Evolutionary conservation across 2,329 filamentous ascomycete genomes (phyloP).

Genomic region (Thielaviopsis cerberus): DNA sequence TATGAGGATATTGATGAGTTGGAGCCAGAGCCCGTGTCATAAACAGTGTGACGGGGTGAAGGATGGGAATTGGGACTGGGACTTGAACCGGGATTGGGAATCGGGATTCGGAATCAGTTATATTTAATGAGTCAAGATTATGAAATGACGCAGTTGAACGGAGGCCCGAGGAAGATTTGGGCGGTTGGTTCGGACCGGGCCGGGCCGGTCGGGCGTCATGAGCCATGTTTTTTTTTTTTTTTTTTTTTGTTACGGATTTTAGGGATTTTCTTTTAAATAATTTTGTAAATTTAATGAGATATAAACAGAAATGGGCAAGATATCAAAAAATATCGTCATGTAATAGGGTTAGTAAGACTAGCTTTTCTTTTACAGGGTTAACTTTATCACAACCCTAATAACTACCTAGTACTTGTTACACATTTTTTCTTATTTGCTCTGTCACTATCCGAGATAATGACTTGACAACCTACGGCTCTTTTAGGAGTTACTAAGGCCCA

Average conservation of each 20-base stretch:
- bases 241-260: not conserved
- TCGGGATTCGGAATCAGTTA: too few species aligned
- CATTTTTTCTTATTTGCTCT: too few species aligned
- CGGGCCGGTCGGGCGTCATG: not conserved
- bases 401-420: too few species aligned
- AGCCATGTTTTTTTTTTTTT: not conserved
- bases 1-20: slow-evolving; percentile 26
- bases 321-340: too few species aligned
- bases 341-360: too few species aligned
- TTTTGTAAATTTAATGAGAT: not conserved
- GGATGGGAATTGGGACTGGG: not conserved
- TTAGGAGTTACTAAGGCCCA: too few species aligned
- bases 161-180: not conserved
- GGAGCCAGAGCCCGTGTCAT: slow-evolving; percentile 12
- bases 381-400: too few species aligned
- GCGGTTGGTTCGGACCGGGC: not conserved
- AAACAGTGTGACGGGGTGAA: not conserved
- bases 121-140: not conserved
- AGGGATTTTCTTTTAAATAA: not conserved
- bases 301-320: too few species aligned
- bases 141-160: not conserved
- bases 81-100: too few species aligned
- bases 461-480: too few species aligned
- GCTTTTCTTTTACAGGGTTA: too few species aligned
- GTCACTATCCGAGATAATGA: too few species aligned